Base-by-base conservation (phyloP, 2,329 filamentous ascomycete species). In the Rhytidhysteron rufulum region DNA sequence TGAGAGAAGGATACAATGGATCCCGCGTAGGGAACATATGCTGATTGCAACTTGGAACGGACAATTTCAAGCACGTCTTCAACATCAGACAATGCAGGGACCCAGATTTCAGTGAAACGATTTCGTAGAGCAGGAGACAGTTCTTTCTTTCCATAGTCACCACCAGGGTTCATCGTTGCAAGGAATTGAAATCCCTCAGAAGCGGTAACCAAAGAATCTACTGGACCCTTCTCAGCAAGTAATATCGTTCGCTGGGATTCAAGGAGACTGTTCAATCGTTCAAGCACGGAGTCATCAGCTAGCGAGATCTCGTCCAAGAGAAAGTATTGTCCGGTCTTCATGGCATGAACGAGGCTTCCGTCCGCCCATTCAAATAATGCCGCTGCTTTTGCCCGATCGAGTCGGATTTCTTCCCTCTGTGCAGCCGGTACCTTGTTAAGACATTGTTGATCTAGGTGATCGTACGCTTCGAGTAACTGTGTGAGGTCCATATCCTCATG, bases 41-140 rank as follows among this genome's bases (percentile, higher is more conserved):
- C 66, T 0, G 72, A 62, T 4, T 67, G 66, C 15, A 98, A 73
- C 62, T 95, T 96, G 10, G 83, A 80, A 37, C 76, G 72, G 13
- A 97, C 81, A 50, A 99, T 98, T 31, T 94, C 85, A 16, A 89
- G 69, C 24, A 97, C 83, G 59, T 99, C 94, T 21, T 89, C 83
- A 37, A 81, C 78, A 44, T 91, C 86, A 1, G 88, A 89, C 43
- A 97, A 71, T 1, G 90, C 79, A 1, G 93, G 89, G 1, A 97
- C 93, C 93, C 93, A 98, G 7, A 99, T 96, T 66, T 99, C 93
- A 0, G 93, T 99, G 62, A 99, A 95, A 44, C 93, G 86, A 62
- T 99, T 98, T 33, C 93, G 80, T 44, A 99, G 71, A 11, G 93
- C 94, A 3, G 93, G 93, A 1, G 93, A 98, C 10, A 99, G 77